phyloP scores from a whole-genome alignment of 805 yeast genomes.

The Candida namnaoensis region DNA sequence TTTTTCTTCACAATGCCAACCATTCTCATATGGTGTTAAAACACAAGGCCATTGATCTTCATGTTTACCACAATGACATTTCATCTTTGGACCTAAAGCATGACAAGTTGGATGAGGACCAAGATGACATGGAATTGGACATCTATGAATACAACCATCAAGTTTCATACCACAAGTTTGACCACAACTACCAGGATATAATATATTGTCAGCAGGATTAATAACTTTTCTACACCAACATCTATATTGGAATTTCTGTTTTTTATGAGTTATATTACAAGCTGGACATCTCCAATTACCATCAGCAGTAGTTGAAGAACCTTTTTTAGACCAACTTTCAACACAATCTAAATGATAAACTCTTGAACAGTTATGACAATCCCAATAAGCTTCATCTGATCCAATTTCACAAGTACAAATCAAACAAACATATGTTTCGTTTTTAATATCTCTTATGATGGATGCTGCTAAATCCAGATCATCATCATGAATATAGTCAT shows the following conservation, averaged over 20 bases:
- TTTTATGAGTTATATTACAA: conserved; percentile 44
- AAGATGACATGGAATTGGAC: conserved; percentile 75
- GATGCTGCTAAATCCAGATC: conserved; percentile 20
- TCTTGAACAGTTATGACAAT: conserved; percentile 69
- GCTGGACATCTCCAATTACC: conserved; percentile 83
- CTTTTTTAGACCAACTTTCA: conserved; percentile 76
- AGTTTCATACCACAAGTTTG: conserved; percentile 61
- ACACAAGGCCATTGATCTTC: conserved; percentile 64
- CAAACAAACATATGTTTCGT: conserved; percentile 73
- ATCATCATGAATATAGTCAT: conserved; percentile 9
- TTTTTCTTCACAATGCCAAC: conserved; percentile 57
- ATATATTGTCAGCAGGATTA: conserved; percentile 50
- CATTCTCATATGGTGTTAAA: conserved; percentile 55
- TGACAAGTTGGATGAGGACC: conserved; percentile 83
- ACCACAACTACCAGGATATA: conserved; percentile 83
- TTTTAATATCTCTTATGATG: conserved; percentile 48
- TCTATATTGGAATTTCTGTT: conserved; percentile 47
- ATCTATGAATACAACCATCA: conserved; percentile 59
- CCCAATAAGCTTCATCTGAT: conserved; percentile 60
- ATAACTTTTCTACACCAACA: conserved; percentile 88
- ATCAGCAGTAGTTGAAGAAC: conserved; percentile 52
- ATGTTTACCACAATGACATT: conserved; percentile 68
- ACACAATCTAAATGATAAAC: conserved; percentile 85
- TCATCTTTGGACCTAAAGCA: conserved; percentile 63
- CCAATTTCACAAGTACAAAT: conserved; percentile 84